A percentile compares a stretch with the other conserved stretches of the same genome.
phyloP scores from a whole-genome alignment of 129 eudicot genomes.

The Calendula officinalis region DNA sequence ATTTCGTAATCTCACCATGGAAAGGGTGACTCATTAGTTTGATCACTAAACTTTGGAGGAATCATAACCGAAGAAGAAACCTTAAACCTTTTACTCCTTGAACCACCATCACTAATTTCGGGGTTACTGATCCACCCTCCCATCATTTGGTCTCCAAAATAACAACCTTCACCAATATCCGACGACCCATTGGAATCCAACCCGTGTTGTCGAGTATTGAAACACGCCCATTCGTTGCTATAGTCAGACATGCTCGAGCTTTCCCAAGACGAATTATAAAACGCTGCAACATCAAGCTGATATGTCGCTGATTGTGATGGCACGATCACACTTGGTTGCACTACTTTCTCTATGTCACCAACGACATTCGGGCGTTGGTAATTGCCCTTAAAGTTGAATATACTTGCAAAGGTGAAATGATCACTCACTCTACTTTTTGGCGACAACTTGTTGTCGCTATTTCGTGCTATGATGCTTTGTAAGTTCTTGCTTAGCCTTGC shows the following conservation, averaged over 20 bases:
- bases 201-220: slow-evolving; percentile 37
- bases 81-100: slow-evolving; percentile 74
- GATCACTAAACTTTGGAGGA: slow-evolving; percentile 63
- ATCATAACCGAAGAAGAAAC: slow-evolving; percentile 71
- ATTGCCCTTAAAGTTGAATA: slow-evolving; percentile 53
- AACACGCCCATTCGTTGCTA: slow-evolving; percentile 52
- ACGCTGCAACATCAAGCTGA: slow-evolving; percentile 31
- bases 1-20: slow-evolving; percentile 29
- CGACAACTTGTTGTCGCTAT: slow-evolving; percentile 48
- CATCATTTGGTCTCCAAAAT: slow-evolving; percentile 40
- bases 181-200: slow-evolving; percentile 66
- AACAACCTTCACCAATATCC: slow-evolving; percentile 48
- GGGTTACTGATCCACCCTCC: slow-evolving; percentile 76
- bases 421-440: slow-evolving; percentile 69
- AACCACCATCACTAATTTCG: slow-evolving; percentile 44
- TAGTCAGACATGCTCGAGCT: slow-evolving; percentile 53
- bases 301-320: slow-evolving; percentile 43
- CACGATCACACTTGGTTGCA: slow-evolving; percentile 77
- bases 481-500: slow-evolving; percentile 75
- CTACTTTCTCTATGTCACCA: slow-evolving; percentile 53
- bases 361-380: slow-evolving; percentile 34
- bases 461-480: slow-evolving; percentile 66
- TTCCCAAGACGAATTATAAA: slow-evolving; percentile 52
- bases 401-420: slow-evolving; percentile 78
- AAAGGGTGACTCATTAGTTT: slow-evolving; percentile 34